Percentiles rank a stretch among this genome's conserved stretches.
Evolutionary conservation across 139 green algal genomes (phyloP).

Genomic region (Chlamydomonas eustigma): DNA sequence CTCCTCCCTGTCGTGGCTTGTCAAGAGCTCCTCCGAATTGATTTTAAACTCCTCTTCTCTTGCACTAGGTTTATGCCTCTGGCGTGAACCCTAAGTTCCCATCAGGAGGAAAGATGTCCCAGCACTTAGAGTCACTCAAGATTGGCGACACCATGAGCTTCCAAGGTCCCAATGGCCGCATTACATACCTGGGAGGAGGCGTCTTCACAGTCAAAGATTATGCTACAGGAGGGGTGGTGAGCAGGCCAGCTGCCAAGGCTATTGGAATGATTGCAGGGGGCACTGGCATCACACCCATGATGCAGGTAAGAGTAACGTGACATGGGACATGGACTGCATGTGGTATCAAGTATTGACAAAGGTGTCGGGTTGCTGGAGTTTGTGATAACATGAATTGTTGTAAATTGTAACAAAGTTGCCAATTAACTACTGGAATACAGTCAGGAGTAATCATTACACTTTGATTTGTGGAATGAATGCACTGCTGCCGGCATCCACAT

Average conservation of each 20-base stretch:
- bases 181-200: conserved; percentile 74
- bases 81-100: conserved; percentile 90
- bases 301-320: no score
- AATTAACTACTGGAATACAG: no score
- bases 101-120: conserved; percentile 73
- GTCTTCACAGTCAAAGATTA: conserved; percentile 50
- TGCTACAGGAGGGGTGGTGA: neutral
- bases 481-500: no score
- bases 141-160: conserved; percentile 89
- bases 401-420: no score
- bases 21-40: no score
- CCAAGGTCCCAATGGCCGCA: conserved; percentile 89
- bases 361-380: no score
- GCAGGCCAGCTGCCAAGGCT: conserved; percentile 20
- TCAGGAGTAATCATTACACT: no score
- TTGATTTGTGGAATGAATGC: no score
- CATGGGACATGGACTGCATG: conserved; percentile 54
- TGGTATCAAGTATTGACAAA: conserved; percentile 67
- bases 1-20: no score
- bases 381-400: no score
- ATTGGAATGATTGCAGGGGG: conserved; percentile 76
- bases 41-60: no score
- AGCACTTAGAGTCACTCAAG: conserved; percentile 58
- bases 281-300: conserved; percentile 42
- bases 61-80: conserved; percentile 53